These are phyloP conservation scores for Penicillium crustosum DNA, from an alignment of 2,329 filamentous ascomycete species.

Conservation along the genomic window DNA sequence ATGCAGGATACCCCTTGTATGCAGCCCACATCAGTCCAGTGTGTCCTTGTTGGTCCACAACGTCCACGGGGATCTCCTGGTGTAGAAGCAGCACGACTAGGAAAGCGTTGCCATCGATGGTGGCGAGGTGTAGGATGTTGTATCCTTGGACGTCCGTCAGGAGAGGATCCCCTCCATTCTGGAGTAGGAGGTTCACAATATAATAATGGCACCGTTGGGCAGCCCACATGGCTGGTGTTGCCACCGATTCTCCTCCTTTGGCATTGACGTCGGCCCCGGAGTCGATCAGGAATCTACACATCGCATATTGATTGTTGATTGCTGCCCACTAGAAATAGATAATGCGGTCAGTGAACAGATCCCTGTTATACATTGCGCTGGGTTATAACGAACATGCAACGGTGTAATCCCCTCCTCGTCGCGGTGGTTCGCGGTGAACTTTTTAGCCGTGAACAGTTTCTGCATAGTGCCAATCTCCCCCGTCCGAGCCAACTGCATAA, in stretches of 20 bases:
- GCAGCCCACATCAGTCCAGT: constrained; percentile 98
- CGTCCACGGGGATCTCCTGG: constrained; percentile 92
- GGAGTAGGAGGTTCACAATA: constrained; percentile 85
- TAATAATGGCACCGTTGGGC: constrained; percentile 97
- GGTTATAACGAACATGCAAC: constrained; percentile 70
- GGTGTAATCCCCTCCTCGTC: constrained; percentile 95
- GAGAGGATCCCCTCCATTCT: constrained; percentile 88
- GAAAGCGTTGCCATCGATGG: constrained; percentile 93
- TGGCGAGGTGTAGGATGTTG: constrained; percentile 95
- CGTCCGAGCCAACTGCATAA: constrained; percentile 91
- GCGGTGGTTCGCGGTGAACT: constrained; percentile 75
- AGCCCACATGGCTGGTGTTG: constrained; percentile 94
- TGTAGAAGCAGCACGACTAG: constrained; percentile 86
- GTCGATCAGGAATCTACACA: constrained; percentile 92
- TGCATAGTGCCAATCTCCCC: constrained; percentile 86
- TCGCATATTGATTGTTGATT: constrained; percentile 97
- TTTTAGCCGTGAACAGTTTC: constrained; percentile 80
- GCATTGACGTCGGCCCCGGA: constrained; percentile 86
- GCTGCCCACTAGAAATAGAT: constrained; percentile 75
- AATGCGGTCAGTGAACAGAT: constrained; percentile 15
- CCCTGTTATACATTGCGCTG: background rate
- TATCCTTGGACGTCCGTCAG: constrained; percentile 94
- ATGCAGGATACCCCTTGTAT: constrained; percentile 92
- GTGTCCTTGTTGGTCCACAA: constrained; percentile 84
- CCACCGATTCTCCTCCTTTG: constrained; percentile 91